phyloP scores from a whole-genome alignment of 495 filamentous ascomycete genomes.

The Aspergillus heteromorphus region DNA sequence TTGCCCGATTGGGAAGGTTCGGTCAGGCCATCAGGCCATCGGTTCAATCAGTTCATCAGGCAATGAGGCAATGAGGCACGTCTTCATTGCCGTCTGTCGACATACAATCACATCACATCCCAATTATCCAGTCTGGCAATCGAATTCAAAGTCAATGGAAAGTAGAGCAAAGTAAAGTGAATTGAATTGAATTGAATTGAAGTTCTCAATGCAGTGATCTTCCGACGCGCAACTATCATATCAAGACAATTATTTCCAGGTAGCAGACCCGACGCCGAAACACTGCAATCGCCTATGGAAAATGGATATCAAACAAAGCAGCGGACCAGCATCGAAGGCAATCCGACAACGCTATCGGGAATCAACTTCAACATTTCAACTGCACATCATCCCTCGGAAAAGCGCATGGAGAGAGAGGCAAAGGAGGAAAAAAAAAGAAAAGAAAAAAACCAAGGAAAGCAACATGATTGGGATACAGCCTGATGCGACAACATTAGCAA shows the following conservation, averaged over 20 bases:
- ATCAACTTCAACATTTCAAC: slow-evolving; percentile 4
- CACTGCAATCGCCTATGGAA: slow-evolving; percentile 31
- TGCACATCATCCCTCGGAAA: not conserved
- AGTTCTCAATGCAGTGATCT: not conserved
- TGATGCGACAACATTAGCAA: too few species aligned
- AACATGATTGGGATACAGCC: not conserved
- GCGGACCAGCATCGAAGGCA: slow-evolving; percentile 5
- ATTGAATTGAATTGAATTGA: not conserved
- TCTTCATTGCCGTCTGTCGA: too few species aligned
- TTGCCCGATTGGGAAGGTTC: too few species aligned
- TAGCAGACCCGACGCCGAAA: slow-evolving; percentile 29
- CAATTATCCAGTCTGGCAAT: too few species aligned
- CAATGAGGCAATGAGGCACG: too few species aligned
- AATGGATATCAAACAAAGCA: slow-evolving; percentile 37
- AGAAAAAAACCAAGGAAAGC: slow-evolving; percentile 12
- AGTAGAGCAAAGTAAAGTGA: too few species aligned
- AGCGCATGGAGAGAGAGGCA: not conserved
- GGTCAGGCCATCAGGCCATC: too few species aligned
- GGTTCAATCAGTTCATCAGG: too few species aligned
- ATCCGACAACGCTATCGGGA: not conserved
- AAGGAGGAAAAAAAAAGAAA: slow-evolving; percentile 9
- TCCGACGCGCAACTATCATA: not conserved
- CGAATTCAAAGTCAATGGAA: too few species aligned
- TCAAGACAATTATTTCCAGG: slow-evolving; percentile 8
- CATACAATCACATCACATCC: too few species aligned